These are phyloP conservation scores for Cercis canadensis DNA, from an alignment of 306 rosid genomes.

Conservation along the genomic window DNA sequence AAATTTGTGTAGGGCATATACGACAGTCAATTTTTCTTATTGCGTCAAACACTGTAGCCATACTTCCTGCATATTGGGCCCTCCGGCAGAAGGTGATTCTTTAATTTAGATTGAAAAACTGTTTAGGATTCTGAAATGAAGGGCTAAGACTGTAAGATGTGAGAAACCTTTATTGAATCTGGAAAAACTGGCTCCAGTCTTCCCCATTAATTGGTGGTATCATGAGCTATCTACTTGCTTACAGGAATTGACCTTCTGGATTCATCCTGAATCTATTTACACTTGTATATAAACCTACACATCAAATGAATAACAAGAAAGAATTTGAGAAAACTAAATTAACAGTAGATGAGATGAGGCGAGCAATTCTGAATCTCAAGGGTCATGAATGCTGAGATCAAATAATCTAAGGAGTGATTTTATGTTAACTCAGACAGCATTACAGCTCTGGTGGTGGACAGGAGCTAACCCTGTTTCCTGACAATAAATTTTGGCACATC, in stretches of 20 bases:
- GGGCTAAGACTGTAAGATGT: no score
- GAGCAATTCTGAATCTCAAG: conserved; percentile 6
- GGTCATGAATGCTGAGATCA: not conserved
- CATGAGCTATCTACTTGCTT: no score
- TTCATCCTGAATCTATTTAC: no score
- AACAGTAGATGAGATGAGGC: not conserved
- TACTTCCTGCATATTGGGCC: conserved; percentile 91
- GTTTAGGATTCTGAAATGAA: not conserved
- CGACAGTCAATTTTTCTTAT: conserved; percentile 83
- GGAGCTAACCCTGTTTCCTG: not conserved
- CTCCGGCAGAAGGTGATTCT: conserved; percentile 79
- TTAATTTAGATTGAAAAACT: not conserved
- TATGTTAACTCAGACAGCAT: conserved; percentile 8
- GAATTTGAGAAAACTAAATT: not conserved
- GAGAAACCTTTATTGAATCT: no score
- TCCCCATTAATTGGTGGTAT: no score
- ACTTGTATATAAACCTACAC: no score
- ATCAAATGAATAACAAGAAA: not conserved
- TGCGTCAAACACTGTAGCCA: conserved; percentile 85
- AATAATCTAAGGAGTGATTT: not conserved
- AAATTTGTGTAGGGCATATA: conserved; percentile 63
- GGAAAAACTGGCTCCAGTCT: no score
- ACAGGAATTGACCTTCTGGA: no score
- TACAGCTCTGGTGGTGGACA: not conserved
- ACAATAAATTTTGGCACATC: conserved; percentile 5